A percentile compares a stretch with the other conserved stretches of the same genome.
phyloP scores from a whole-genome alignment of 371 early-diverging fungal species.

The Mucor mucedo region DNA sequence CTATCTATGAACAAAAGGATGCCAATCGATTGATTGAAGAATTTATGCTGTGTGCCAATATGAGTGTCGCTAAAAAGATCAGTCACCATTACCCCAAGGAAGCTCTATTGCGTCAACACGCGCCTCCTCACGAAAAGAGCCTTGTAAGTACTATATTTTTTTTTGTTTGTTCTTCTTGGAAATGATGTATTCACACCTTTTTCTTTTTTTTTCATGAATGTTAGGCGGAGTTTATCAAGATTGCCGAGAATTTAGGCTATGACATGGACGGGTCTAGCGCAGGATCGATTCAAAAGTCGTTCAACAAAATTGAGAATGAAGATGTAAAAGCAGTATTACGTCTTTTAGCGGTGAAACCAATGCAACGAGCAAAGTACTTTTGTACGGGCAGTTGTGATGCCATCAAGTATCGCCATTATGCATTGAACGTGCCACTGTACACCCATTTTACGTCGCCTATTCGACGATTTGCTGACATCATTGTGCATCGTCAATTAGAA shows the following conservation, averaged over 20 bases:
- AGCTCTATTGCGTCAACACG: slow-evolving; percentile 91
- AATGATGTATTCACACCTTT: not conserved
- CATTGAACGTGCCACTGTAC: slow-evolving; percentile 86
- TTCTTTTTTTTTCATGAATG: not conserved
- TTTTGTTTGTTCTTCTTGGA: not conserved
- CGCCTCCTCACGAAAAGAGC: slow-evolving; percentile 71
- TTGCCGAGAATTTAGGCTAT: slow-evolving; percentile 55
- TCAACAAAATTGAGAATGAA: slow-evolving; percentile 65
- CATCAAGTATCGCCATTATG: slow-evolving; percentile 80
- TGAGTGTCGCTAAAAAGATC: slow-evolving; percentile 94
- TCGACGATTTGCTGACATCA: slow-evolving; percentile 97
- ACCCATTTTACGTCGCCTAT: slow-evolving; percentile 99
- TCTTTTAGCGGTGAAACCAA: slow-evolving; percentile 81
- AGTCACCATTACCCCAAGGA: slow-evolving; percentile 84
- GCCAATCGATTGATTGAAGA: slow-evolving; percentile 98
- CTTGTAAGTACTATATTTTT: slow-evolving; percentile 46
- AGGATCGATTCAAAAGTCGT: slow-evolving; percentile 70
- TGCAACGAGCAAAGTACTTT: slow-evolving; percentile 96
- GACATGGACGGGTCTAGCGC: slow-evolving; percentile 49
- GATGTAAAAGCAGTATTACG: slow-evolving; percentile 59
- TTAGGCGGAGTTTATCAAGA: slow-evolving; percentile 57
- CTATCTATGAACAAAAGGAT: slow-evolving; percentile 85
- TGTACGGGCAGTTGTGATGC: slow-evolving; percentile 83
- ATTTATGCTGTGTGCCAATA: slow-evolving; percentile 99
- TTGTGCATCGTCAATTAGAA: slow-evolving; percentile 94